Evolutionary conservation across 192 early-diverging fungal genomes (phyloP).

Genomic region (Helicostylum pulchrum): DNA sequence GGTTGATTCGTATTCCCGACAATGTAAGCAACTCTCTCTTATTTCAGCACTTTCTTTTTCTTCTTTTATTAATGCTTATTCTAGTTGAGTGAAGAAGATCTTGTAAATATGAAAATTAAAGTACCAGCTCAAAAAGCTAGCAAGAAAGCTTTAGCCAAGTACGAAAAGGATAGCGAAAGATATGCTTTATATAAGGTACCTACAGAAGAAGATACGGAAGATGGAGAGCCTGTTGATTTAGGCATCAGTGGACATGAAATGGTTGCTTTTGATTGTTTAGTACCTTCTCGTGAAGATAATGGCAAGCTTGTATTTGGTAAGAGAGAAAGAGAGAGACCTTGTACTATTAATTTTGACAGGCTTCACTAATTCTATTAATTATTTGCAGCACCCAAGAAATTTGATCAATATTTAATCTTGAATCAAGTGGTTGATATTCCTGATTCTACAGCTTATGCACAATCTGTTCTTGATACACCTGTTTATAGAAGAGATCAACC

Average conservation of each 20-base stretch:
- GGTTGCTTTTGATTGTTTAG: constrained; percentile 30
- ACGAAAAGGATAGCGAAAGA: constrained; percentile 9
- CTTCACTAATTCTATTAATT: neutral
- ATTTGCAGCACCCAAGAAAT: constrained; percentile 25
- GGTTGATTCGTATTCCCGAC: constrained; percentile 36
- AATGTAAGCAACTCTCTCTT: constrained; percentile 17
- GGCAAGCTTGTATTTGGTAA: constrained; percentile 35
- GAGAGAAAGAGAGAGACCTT: neutral
- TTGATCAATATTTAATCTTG: constrained; percentile 34
- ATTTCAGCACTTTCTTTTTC: neutral
- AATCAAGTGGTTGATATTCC: constrained; percentile 34
- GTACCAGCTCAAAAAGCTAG: neutral
- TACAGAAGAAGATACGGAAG: constrained; percentile 4
- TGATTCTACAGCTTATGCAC: constrained; percentile 27
- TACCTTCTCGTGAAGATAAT: constrained; percentile 21
- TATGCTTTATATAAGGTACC: constrained; percentile 35
- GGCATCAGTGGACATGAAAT: constrained; percentile 39
- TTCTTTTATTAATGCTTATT: neutral
- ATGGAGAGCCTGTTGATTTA: constrained; percentile 9
- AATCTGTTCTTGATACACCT: constrained; percentile 41
- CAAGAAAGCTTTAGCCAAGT: constrained; percentile 4
- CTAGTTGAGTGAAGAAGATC: constrained; percentile 13
- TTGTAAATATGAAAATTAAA: constrained; percentile 3
- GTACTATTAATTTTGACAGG: neutral
- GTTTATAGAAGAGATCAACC: constrained; percentile 44